These are phyloP conservation scores for Porosira glacialis DNA, from an alignment of 352 stramenopile genomes.

Conservation along the genomic window DNA sequence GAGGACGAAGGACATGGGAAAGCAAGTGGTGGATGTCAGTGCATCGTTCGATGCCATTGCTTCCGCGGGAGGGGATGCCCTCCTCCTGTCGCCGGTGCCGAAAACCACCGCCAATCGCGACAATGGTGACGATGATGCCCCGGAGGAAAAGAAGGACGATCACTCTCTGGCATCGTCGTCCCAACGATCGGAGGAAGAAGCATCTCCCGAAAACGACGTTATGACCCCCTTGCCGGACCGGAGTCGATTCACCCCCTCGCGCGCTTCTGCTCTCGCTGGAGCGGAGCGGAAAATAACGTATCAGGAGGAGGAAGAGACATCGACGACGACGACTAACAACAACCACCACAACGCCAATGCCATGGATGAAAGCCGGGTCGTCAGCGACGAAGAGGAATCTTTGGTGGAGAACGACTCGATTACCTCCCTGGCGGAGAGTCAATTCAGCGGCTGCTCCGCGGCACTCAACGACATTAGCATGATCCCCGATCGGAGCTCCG, in stretches of 20 bases:
- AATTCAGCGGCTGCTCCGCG: not conserved
- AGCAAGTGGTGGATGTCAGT: not conserved
- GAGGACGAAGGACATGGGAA: not conserved
- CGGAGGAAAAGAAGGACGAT: not conserved
- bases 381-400: slow-evolving; percentile 54
- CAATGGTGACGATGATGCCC: not conserved
- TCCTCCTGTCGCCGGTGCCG: slow-evolving; percentile 15
- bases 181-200: no score
- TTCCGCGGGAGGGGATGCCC: no score
- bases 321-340: slow-evolving; percentile 3
- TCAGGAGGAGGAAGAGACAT: not conserved
- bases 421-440: slow-evolving; percentile 6
- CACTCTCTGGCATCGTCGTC: slow-evolving; percentile 3
- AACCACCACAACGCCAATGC: slow-evolving; percentile 17
- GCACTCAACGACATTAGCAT: not conserved
- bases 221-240: slow-evolving; percentile 13
- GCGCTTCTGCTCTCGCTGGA: slow-evolving; percentile 21
- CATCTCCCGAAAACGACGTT: slow-evolving; percentile 14
- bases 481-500: slow-evolving; percentile 1
- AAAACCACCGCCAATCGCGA: not conserved
- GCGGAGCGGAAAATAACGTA: not conserved
- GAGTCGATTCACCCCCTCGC: slow-evolving; percentile 5
- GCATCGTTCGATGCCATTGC: no score
- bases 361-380: slow-evolving; percentile 48
- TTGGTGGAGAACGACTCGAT: not conserved